Base-by-base conservation (phyloP, 106 monocot species). In the Platanthera zijinensis region DNA sequence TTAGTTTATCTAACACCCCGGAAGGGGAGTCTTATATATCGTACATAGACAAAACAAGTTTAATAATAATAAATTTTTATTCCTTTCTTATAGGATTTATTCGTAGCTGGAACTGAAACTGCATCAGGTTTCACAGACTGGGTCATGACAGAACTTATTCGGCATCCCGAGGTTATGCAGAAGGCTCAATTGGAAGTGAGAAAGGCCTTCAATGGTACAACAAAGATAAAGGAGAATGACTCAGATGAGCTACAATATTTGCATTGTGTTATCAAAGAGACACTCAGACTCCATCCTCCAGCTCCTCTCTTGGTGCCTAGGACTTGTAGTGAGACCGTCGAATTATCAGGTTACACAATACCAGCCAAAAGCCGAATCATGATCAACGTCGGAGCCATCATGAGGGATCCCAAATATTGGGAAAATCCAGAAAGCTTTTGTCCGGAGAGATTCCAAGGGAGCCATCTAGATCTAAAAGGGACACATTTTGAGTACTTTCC, bases 141-240 rank as follows among this genome's bases (percentile, higher is more conserved):
- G 77, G 22, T 48, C 3, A 67, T 77, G 77, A 21, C 64, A 7
- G 77, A 64, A 50, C 4, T 77, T 5, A n/a, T 67, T 7, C 61
- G 50, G 15, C 17, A 66, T 50, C 77, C 77, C 0, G 10, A 10
- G 8, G 50, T 67, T 8, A 45, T 64, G 61, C 1, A 19, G 50
- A 63, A 51, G 62, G 64, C 48, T 12, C 62, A 77, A 50, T 19
- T 17, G 5, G 77, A 77, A n/a, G 6, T 77, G 10, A 22, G 66
- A 15, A 25, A 67, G 2, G 30, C 12, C 66, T 7, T 67, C 0
- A 6, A 25, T 15, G 30, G 28, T 1, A 32, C 28, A 8, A 12
- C 8, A 6, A 9, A 30, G 10, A 15, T 25, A 2, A 32, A 30
- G 59, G 17, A 59, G n/a, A 6, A 15, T 32, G 30, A 8, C 3